Evolutionary conservation across 2,329 filamentous ascomycete species (phyloP).

Genomic region (Penicillium sp.): DNA sequence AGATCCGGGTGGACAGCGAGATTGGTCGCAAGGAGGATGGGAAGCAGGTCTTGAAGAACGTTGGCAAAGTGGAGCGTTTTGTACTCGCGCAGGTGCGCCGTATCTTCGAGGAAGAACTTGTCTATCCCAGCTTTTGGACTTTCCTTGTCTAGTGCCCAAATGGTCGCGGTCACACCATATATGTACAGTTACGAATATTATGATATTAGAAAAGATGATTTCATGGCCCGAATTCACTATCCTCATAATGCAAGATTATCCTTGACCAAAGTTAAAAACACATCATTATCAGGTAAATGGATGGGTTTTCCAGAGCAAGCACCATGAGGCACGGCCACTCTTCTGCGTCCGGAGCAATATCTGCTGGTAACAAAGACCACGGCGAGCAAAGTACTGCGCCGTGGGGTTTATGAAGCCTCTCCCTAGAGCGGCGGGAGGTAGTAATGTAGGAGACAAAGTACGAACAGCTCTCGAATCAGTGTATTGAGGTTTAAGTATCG

Average conservation of each 20-base stretch:
- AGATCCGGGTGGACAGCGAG: slow-evolving; percentile 95
- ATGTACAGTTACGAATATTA: slow-evolving; percentile 20
- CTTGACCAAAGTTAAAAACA: slow-evolving; percentile 1
- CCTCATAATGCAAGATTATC: slow-evolving; percentile 10
- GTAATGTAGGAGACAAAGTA: slow-evolving; percentile 1
- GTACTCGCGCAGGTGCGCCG: slow-evolving; percentile 92
- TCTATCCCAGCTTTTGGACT: slow-evolving; percentile 98
- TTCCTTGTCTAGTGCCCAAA: slow-evolving; percentile 66
- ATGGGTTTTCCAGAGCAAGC: slow-evolving; percentile 3
- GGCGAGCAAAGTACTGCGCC: neutral
- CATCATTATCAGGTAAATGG: neutral
- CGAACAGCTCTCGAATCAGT: slow-evolving; percentile 3
- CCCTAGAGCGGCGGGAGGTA: neutral
- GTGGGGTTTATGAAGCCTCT: neutral
- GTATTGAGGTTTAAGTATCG: slow-evolving; percentile 1
- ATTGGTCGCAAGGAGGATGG: slow-evolving; percentile 88
- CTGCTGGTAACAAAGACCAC: neutral
- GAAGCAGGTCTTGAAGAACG: slow-evolving; percentile 95
- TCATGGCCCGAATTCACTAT: slow-evolving; percentile 13
- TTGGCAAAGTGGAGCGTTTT: slow-evolving; percentile 97
- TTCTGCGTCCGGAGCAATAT: neutral
- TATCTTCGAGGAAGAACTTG: slow-evolving; percentile 98
- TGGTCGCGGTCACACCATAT: neutral
- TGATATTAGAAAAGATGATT: slow-evolving; percentile 7
- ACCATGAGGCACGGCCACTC: neutral